Base-by-base conservation (phyloP, 768 basidiomycete species). In the Phylloporus sp. region DNA sequence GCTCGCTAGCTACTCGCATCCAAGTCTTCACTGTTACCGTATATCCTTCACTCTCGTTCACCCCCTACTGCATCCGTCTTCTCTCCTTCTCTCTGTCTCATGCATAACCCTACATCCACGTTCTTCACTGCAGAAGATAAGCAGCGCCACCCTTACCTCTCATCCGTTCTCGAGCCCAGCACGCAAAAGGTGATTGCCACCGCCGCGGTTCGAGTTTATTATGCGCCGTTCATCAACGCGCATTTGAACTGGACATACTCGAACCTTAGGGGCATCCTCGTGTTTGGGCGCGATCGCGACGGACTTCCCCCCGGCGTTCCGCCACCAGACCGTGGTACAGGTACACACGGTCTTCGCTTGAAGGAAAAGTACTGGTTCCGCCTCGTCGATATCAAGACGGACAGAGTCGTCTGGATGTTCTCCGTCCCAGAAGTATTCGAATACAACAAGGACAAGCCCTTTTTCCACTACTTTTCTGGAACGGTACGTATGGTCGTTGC, bases 401-500 rank as follows among this genome's bases (percentile, higher is more conserved):
- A 74, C 26, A 79, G 78, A 59, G 75, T 80, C 31, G 72, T 82
- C 9, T 87, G 85, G 85, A 73, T 77, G 63, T 84, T 86, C 68
- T 76, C 76, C 50, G 71, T 86, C 44, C 79, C 80, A 1, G 68
- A 70, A 36, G 68, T 70, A 38, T 76, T 84, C 56, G 75, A 82
- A 43, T 97, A 94, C 64, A 76, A 79, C 56, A 75, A 84, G 55
- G 91, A 96, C 65, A 80, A 86, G 46, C 87, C 90, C 3, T 95
- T 95, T 71, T 96, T 96, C 69, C 91, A 97, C 65, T 76, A 82
- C 31, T 94, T 95, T 67, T 79, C 82, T 37, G 89, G 88, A 33
- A 79, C 85, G 69, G 93, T 94, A 60, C 62, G 88, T 73, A 4
- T 17, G n/a, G n/a, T 18, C 20, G n/a, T 11, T 14, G 1, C 18